Evolutionary conservation across 2,329 filamentous ascomycete genomes (phyloP).

Genomic region (Stagonosporopsis tanaceti): DNA sequence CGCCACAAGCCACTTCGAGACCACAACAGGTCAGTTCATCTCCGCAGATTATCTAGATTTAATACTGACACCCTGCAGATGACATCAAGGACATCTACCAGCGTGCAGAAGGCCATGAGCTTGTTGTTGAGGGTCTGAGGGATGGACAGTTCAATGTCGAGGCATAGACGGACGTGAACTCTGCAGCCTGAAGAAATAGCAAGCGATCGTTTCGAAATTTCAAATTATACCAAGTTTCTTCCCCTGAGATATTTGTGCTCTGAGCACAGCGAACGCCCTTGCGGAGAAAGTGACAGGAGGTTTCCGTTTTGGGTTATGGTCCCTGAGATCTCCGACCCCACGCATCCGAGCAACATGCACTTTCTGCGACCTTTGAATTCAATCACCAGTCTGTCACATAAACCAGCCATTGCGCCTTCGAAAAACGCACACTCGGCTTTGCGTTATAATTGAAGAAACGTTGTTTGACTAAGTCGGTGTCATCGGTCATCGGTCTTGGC

Average conservation of each 20-base stretch:
- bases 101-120: slow-evolving; percentile 81
- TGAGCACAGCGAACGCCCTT: not conserved
- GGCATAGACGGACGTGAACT: slow-evolving; percentile 31
- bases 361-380: too few species aligned
- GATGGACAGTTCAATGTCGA: slow-evolving; percentile 78
- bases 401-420: not conserved
- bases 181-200: slow-evolving; percentile 14
- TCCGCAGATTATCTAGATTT: not conserved
- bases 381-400: not conserved
- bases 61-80: slow-evolving; percentile 63
- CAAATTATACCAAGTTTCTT: slow-evolving; percentile 8
- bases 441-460: not conserved
- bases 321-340: slow-evolving; percentile 9
- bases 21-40: slow-evolving; percentile 66
- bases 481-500: slow-evolving; percentile 16
- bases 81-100: slow-evolving; percentile 95
- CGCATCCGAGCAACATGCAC: not conserved
- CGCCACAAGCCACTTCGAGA: slow-evolving; percentile 97
- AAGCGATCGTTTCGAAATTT: slow-evolving; percentile 23
- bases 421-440: not conserved
- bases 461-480: not conserved
- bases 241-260: not conserved
- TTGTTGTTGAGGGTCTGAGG: slow-evolving; percentile 86
- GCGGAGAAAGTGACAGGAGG: slow-evolving; percentile 6
- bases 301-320: slow-evolving; percentile 20